Evolutionary conservation across 805 yeast species (phyloP).

Genomic region (Kurtzmaniella fragi): DNA sequence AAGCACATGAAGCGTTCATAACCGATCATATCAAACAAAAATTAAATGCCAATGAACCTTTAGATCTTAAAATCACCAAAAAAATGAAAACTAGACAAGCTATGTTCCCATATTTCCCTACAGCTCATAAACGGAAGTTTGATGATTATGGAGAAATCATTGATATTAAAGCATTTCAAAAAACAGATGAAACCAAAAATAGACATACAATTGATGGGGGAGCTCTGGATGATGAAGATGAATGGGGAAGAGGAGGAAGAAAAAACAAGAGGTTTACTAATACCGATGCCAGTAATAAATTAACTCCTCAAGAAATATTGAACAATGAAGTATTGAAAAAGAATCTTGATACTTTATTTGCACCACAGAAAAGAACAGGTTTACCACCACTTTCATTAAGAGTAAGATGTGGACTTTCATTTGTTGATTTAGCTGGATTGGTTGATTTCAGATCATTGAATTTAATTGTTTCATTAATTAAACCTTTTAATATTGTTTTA

Average conservation of each 20-base stretch:
- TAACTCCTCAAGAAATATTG: slow-evolving; percentile 40
- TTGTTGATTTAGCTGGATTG: slow-evolving; percentile 75
- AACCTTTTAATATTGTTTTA: slow-evolving; percentile 68
- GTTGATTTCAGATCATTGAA: slow-evolving; percentile 80
- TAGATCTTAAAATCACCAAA: slow-evolving; percentile 47
- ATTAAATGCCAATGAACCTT: slow-evolving; percentile 40
- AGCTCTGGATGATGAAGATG: slow-evolving; percentile 29
- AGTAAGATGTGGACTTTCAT: slow-evolving; percentile 67
- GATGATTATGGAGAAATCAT: slow-evolving; percentile 90
- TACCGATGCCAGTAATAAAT: slow-evolving; percentile 12
- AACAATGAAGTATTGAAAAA: slow-evolving; percentile 36
- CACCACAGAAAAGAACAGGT: slow-evolving; percentile 46
- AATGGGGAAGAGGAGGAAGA: slow-evolving; percentile 25
- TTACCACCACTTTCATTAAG: slow-evolving; percentile 23
- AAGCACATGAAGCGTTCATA: slow-evolving; percentile 37
- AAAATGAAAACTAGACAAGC: slow-evolving; percentile 47
- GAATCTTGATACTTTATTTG: slow-evolving; percentile 43
- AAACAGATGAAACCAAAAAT: slow-evolving; percentile 38
- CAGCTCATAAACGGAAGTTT: slow-evolving; percentile 44
- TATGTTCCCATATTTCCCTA: slow-evolving; percentile 71
- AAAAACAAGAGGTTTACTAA: slow-evolving; percentile 1
- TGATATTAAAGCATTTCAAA: slow-evolving; percentile 57
- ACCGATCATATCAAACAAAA: slow-evolving; percentile 32
- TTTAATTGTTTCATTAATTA: slow-evolving; percentile 70
- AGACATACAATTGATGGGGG: slow-evolving; percentile 34